Percentiles rank a stretch among this genome's conserved stretches.
Evolutionary conservation across 768 basidiomycete species (phyloP).

Genomic region (Termitomyces sp.): DNA sequence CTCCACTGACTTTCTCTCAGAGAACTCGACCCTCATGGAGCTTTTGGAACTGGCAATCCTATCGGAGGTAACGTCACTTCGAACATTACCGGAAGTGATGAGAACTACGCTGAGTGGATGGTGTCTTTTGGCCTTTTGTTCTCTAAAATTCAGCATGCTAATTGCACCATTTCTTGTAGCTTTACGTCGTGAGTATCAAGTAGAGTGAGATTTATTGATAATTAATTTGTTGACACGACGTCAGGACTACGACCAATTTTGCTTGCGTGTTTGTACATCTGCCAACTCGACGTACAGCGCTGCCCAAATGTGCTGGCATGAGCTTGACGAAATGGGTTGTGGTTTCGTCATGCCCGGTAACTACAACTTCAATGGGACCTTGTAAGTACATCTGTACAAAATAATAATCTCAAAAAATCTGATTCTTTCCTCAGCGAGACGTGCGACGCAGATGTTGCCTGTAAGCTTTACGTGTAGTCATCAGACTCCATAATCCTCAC

Average conservation of each 20-base stretch:
- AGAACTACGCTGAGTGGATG: slow-evolving; percentile 39
- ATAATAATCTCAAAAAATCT: neutral
- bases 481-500: neutral
- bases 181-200: slow-evolving; percentile 24
- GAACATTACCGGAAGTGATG: slow-evolving; percentile 32
- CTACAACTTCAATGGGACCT: slow-evolving; percentile 36
- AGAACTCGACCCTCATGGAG: slow-evolving; percentile 41
- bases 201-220: neutral
- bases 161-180: slow-evolving; percentile 10
- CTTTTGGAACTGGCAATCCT: slow-evolving; percentile 34
- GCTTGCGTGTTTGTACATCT: slow-evolving; percentile 36
- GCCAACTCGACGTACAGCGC: slow-evolving; percentile 39
- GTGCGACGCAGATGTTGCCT: slow-evolving; percentile 40
- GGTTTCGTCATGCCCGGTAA: slow-evolving; percentile 43
- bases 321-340: slow-evolving; percentile 42
- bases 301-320: slow-evolving; percentile 39
- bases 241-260: slow-evolving; percentile 32
- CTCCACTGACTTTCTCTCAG: slow-evolving; percentile 11
- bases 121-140: slow-evolving; percentile 15
- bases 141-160: neutral
- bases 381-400: slow-evolving; percentile 21
- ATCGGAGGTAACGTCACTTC: slow-evolving; percentile 42
- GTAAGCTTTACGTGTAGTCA: slow-evolving; percentile 15
- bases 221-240: neutral
- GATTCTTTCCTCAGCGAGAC: slow-evolving; percentile 23